A percentile compares a stretch with the other conserved stretches of the same genome.
phyloP scores from a whole-genome alignment of 2,329 filamentous ascomycete genomes.

The Helicocarpus griseus region DNA sequence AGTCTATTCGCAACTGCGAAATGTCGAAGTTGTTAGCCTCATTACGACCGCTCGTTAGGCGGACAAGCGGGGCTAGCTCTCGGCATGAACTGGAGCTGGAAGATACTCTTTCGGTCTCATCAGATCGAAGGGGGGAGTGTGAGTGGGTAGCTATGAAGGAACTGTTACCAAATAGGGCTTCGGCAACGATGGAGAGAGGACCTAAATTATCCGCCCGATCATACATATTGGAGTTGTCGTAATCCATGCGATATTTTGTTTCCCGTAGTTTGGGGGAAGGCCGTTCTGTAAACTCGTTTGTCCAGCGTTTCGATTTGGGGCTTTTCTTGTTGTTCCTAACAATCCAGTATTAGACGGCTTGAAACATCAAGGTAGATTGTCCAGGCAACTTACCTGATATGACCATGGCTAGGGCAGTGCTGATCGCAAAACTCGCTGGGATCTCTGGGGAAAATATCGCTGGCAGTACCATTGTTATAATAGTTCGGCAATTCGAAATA shows the following conservation, averaged over 20 bases:
- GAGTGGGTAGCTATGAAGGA: slow-evolving; percentile 1
- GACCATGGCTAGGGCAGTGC: background rate
- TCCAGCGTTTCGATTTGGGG: background rate
- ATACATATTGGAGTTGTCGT: background rate
- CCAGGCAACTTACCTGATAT: background rate
- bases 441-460: background rate
- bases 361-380: background rate
- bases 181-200: background rate
- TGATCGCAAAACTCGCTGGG: background rate
- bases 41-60: background rate
- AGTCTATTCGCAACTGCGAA: background rate
- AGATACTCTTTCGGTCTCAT: background rate
- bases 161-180: slow-evolving; percentile 2
- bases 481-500: slow-evolving; percentile 6
- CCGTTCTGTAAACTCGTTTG: background rate
- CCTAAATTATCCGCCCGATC: background rate
- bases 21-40: background rate
- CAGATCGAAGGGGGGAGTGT: background rate
- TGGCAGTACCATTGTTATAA: background rate
- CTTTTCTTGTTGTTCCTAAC: background rate
- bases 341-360: background rate
- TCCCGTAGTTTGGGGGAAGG: background rate
- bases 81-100: background rate
- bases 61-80: background rate
- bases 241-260: background rate